Evolutionary conservation across 2,329 filamentous ascomycete species (phyloP).

Genomic region (Akanthomyces uredinophilus): DNA sequence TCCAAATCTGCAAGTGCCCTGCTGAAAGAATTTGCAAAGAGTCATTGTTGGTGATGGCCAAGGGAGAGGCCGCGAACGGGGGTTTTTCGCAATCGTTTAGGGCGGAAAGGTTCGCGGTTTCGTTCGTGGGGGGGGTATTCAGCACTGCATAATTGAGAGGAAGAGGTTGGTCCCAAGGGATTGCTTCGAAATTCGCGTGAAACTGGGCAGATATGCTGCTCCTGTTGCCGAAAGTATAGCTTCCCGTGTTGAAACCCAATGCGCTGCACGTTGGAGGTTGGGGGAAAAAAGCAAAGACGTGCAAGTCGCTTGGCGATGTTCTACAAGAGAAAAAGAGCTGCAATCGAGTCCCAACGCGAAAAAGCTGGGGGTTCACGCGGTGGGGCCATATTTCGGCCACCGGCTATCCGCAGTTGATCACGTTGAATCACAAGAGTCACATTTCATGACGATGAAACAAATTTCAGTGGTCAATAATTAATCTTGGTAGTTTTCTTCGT

Average conservation of each 20-base stretch:
- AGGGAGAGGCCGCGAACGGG: background rate
- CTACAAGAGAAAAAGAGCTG: background rate
- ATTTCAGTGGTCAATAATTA: background rate
- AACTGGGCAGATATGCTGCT: background rate
- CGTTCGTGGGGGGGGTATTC: background rate
- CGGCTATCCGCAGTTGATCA: too few species aligned
- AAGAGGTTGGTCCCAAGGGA: background rate
- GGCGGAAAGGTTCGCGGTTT: background rate
- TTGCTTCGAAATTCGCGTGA: background rate
- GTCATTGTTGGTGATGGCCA: constrained; percentile 27
- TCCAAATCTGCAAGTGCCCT: constrained; percentile 49
- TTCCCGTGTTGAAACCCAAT: background rate
- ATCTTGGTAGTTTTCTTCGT: background rate
- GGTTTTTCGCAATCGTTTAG: constrained; percentile 3
- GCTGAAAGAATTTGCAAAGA: constrained; percentile 45
- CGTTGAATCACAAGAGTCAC: background rate
- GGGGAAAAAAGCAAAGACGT: background rate
- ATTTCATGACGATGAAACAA: background rate
- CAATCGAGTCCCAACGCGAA: background rate
- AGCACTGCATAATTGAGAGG: background rate
- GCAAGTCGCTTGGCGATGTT: background rate
- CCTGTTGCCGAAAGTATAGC: background rate
- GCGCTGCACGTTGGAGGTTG: background rate
- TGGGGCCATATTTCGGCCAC: background rate
- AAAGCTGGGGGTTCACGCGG: background rate